phyloP scores from a whole-genome alignment of 2,329 filamentous ascomycete genomes.

The Fusarium sp. region DNA sequence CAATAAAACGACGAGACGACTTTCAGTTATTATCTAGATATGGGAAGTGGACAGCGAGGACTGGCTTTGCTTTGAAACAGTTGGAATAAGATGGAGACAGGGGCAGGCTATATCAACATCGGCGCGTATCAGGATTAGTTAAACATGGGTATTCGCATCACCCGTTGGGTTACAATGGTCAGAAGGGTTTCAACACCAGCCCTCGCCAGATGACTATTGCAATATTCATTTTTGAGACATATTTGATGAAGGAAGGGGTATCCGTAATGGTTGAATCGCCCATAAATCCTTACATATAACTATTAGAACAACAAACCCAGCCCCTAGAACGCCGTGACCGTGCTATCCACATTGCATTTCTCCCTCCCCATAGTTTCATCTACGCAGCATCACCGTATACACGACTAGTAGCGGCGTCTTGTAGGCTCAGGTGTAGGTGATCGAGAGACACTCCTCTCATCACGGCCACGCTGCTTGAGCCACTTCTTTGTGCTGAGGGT shows the following conservation, averaged over 20 bases:
- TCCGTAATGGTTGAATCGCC: constrained; percentile 32
- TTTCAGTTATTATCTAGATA: constrained; percentile 30
- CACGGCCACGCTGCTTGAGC: constrained; percentile 84
- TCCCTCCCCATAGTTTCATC: constrained; percentile 13
- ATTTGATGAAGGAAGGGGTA: constrained; percentile 36
- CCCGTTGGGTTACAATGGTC: constrained; percentile 43
- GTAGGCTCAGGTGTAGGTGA: constrained; percentile 89
- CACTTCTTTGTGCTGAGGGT: constrained; percentile 95
- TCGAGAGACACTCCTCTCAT: constrained; percentile 82
- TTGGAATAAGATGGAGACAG: constrained; percentile 32
- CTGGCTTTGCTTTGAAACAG: constrained; percentile 35
- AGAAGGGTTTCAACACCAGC: constrained; percentile 45
- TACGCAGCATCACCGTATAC: constrained; percentile 9
- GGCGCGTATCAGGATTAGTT: constrained; percentile 44
- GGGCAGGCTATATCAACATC: constrained; percentile 43
- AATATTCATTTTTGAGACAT: constrained; percentile 22
- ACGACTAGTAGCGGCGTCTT: constrained; percentile 73
- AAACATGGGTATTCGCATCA: constrained; percentile 43
- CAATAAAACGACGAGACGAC: constrained; percentile 39
- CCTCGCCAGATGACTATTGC: constrained; percentile 29
- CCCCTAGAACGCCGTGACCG: constrained; percentile 46
- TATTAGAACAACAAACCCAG: constrained; percentile 30
- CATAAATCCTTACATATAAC: constrained; percentile 34
- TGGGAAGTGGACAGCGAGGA: constrained; percentile 18
- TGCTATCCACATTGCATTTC: constrained; percentile 29